Evolutionary conservation across 129 eudicot genomes (phyloP).

Genomic region (Flaveria sonorensis): DNA sequence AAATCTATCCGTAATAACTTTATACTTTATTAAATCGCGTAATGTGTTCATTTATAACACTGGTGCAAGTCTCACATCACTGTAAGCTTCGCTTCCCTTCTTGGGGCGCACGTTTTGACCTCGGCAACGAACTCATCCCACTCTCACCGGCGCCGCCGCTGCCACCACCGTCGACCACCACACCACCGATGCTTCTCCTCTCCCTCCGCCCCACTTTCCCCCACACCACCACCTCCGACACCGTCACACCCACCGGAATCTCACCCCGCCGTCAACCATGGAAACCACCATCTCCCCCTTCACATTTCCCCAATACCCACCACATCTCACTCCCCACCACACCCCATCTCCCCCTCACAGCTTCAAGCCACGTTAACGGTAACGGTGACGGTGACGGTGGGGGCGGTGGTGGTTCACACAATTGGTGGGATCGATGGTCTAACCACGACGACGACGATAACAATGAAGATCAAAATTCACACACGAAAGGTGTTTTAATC

Average conservation of each 20-base stretch:
- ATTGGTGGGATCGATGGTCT: conserved; percentile 40
- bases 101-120: background rate
- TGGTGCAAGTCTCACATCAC: too few species aligned
- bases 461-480: conserved; percentile 25
- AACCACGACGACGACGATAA: conserved; percentile 21
- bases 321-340: background rate
- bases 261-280: conserved; percentile 13
- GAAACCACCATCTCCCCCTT: conserved; percentile 31
- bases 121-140: conserved; percentile 23
- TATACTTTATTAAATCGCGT: too few species aligned
- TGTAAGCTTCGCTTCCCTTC: background rate
- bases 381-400: too few species aligned
- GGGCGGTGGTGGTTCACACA: conserved; percentile 34
- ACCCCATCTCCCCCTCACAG: conserved; percentile 7
- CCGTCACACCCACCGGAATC: conserved; percentile 1
- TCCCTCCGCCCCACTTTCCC: conserved; percentile 29
- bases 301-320: conserved; percentile 26
- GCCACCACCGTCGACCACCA: conserved; percentile 24
- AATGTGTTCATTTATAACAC: too few species aligned
- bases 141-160: conserved; percentile 42
- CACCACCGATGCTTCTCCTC: conserved; percentile 19
- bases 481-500: conserved; percentile 13
- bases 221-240: conserved; percentile 12
- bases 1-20: too few species aligned
- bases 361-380: too few species aligned